A percentile compares a stretch with the other conserved stretches of the same genome.
phyloP scores from a whole-genome alignment of 2,329 filamentous ascomycete genomes.

The Verticillium longisporum region DNA sequence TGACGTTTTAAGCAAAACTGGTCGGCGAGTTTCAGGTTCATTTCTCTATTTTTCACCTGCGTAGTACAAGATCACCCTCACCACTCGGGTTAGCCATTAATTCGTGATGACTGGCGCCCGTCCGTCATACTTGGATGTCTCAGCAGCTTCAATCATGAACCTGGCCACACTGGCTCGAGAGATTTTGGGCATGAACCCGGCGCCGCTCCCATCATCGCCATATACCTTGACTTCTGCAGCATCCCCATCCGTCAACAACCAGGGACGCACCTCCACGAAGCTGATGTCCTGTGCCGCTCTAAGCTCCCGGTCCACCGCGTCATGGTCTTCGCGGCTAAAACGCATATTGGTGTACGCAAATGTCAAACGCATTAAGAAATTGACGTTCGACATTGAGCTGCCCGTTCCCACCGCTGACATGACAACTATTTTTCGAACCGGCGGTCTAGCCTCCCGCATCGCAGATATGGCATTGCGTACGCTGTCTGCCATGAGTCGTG shows the following conservation, averaged over 20 bases:
- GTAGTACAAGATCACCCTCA: too few species aligned
- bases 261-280: slow-evolving; percentile 37
- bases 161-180: slow-evolving; percentile 32
- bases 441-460: slow-evolving; percentile 27
- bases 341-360: slow-evolving; percentile 39
- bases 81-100: slow-evolving; percentile 7
- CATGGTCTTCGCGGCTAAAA: slow-evolving; percentile 39
- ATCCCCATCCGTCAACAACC: slow-evolving; percentile 32
- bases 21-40: too few species aligned
- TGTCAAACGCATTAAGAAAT: slow-evolving; percentile 32
- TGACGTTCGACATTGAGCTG: slow-evolving; percentile 32
- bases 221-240: slow-evolving; percentile 27
- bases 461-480: slow-evolving; percentile 26
- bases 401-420: slow-evolving; percentile 44
- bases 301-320: slow-evolving; percentile 34
- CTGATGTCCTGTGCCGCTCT: slow-evolving; percentile 21
- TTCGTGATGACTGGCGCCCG: slow-evolving; percentile 40
- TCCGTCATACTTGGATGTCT: slow-evolving; percentile 31
- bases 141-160: slow-evolving; percentile 37
- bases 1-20: neutral
- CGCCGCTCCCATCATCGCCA: slow-evolving; percentile 32
- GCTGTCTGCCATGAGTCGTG: slow-evolving; percentile 38
- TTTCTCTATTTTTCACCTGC: too few species aligned
- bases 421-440: slow-evolving; percentile 32
- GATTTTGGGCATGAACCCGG: slow-evolving; percentile 29